These are phyloP conservation scores for Aspergillus nanangensis DNA, from an alignment of 495 filamentous ascomycete genomes.

Conservation along the genomic window DNA sequence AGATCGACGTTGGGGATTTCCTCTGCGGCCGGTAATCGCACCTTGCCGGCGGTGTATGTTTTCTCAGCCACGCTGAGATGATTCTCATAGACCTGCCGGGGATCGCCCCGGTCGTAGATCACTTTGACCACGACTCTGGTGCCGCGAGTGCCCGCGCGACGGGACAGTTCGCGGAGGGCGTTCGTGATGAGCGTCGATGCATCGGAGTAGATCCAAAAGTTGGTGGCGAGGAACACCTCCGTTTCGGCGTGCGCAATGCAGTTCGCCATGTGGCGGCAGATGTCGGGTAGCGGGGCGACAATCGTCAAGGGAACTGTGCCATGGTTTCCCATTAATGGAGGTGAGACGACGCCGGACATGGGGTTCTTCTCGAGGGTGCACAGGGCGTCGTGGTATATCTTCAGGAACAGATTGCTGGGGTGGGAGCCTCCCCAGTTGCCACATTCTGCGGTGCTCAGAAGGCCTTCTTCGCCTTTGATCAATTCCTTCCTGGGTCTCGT, in stretches of 20 bases:
- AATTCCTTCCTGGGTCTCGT: too few relatives aligned
- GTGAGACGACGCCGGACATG: constrained; percentile 56
- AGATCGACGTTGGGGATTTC: constrained; percentile 70
- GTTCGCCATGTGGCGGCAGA: constrained; percentile 69
- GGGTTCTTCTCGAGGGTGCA: constrained; percentile 54
- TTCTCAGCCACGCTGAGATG: constrained; percentile 55
- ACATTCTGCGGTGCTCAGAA: constrained; percentile 51
- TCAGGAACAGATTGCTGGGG: constrained; percentile 64
- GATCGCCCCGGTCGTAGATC: constrained; percentile 67
- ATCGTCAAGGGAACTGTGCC: constrained; percentile 66
- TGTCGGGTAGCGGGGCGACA: constrained; percentile 64
- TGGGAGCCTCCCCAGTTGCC: constrained; percentile 62
- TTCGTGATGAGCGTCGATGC: constrained; percentile 63
- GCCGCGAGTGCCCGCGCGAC: constrained; percentile 54
- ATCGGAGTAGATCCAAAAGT: constrained; percentile 67
- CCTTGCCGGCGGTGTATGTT: constrained; percentile 49
- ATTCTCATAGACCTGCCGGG: constrained; percentile 59
- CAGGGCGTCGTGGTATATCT: constrained; percentile 64
- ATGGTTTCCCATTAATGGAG: constrained; percentile 62
- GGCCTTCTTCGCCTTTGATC: constrained; percentile 25
- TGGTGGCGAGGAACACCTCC: constrained; percentile 70
- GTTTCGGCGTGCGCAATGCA: constrained; percentile 66
- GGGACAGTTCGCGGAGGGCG: constrained; percentile 63
- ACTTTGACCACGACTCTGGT: constrained; percentile 63
- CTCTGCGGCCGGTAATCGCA: constrained; percentile 53